phyloP scores from a whole-genome alignment of 352 stramenopile species.

The Globisporangium middletonii region DNA sequence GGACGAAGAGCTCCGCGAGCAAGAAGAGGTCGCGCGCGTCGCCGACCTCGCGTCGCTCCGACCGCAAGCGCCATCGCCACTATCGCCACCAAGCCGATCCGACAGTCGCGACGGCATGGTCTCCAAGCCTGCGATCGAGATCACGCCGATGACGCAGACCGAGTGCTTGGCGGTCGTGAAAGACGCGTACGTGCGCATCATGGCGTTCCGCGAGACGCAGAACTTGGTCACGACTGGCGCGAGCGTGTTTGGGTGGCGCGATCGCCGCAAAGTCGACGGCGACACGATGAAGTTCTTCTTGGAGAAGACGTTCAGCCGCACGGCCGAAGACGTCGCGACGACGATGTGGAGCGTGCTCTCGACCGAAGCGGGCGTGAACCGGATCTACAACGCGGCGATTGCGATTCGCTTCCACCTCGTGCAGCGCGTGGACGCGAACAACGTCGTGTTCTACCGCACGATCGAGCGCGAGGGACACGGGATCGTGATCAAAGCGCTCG shows the following conservation, averaged over 20 bases:
- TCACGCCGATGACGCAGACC: constrained; percentile 28
- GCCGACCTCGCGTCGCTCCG: background rate
- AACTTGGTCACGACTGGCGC: constrained; percentile 41
- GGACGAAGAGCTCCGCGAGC: constrained; percentile 46
- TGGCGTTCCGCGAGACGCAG: constrained; percentile 30
- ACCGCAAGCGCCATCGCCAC: background rate
- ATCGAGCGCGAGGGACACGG: constrained; percentile 39
- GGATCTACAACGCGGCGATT: constrained; percentile 54
- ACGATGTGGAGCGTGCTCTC: constrained; percentile 61
- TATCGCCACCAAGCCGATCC: background rate
- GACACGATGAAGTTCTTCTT: constrained; percentile 57
- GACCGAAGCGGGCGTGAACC: constrained; percentile 41
- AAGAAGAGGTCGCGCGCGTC: constrained; percentile 2
- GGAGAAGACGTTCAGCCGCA: constrained; percentile 50
- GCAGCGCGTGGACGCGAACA: constrained; percentile 45
- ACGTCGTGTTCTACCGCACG: constrained; percentile 61
- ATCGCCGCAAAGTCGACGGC: constrained; percentile 38
- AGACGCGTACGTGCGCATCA: constrained; percentile 40
- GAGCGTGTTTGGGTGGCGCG: constrained; percentile 59
- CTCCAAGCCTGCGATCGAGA: constrained; percentile 11
- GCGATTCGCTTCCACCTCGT: constrained; percentile 45
- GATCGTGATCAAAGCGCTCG: constrained; percentile 42
- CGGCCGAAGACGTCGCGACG: constrained; percentile 30
- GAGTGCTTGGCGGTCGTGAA: constrained; percentile 42
- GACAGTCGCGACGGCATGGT: background rate